Evolutionary conservation across 192 early-diverging fungal species (phyloP).

Genomic region (Podila horticola): DNA sequence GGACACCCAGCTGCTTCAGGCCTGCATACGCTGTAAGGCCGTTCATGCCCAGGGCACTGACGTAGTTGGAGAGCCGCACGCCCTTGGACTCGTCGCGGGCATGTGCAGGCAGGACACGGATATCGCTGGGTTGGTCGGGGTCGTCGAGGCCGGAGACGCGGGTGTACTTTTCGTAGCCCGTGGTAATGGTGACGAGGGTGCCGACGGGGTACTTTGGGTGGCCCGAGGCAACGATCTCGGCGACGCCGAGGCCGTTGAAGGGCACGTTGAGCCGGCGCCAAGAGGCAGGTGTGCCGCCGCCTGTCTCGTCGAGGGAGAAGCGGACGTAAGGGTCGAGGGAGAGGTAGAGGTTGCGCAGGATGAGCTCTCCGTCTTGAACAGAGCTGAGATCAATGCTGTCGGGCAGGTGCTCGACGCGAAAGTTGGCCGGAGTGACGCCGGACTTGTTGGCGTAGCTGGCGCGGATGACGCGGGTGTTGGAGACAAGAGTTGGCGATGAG

Average conservation of each 20-base stretch:
- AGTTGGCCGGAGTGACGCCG: constrained; percentile 22
- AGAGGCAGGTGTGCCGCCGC: constrained; percentile 4
- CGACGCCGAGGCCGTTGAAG: constrained; percentile 51
- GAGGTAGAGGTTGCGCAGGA: constrained; percentile 70
- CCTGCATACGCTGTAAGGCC: constrained; percentile 48
- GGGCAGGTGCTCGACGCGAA: constrained; percentile 21
- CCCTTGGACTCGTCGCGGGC: constrained; percentile 43
- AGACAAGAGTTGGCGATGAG: neutral
- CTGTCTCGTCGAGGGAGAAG: constrained; percentile 21
- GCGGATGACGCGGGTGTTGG: constrained; percentile 40
- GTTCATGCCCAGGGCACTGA: constrained; percentile 71
- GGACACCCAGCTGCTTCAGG: constrained; percentile 74
- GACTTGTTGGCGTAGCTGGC: constrained; percentile 45
- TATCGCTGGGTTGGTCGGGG: constrained; percentile 49
- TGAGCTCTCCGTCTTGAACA: constrained; percentile 55
- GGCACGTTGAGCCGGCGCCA: constrained; percentile 3
- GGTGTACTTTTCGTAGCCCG: constrained; percentile 69
- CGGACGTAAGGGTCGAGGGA: constrained; percentile 76
- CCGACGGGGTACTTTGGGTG: constrained; percentile 67
- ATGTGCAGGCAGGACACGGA: constrained; percentile 57
- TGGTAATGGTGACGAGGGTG: constrained; percentile 62
- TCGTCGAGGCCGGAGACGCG: constrained; percentile 59
- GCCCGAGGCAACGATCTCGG: constrained; percentile 47
- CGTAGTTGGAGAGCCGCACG: constrained; percentile 21
- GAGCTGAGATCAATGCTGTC: constrained; percentile 36